Evolutionary conservation across 2,329 filamentous ascomycete genomes (phyloP).

Genomic region (Neopestalotiopsis clavispora): DNA sequence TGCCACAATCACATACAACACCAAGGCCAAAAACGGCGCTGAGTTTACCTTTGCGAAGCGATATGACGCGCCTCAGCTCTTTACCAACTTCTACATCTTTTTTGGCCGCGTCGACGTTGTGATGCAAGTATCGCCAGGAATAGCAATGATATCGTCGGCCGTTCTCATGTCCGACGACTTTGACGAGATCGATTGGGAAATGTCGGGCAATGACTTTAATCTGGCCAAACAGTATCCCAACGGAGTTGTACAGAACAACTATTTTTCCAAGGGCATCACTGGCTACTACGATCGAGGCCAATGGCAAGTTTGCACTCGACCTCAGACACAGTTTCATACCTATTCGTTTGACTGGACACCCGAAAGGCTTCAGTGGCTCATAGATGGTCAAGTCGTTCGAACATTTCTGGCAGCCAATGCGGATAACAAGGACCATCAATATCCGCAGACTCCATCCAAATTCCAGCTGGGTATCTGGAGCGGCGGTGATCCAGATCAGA

Average conservation of each 20-base stretch:
- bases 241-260: conserved; percentile 32
- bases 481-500: conserved; percentile 34
- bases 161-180: conserved; percentile 36
- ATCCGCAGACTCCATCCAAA: conserved; percentile 37
- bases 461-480: conserved; percentile 37
- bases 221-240: conserved; percentile 34
- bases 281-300: conserved; percentile 10
- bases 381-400: conserved; percentile 34
- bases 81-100: conserved; percentile 38
- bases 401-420: conserved; percentile 29
- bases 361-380: conserved; percentile 32
- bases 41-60: conserved; percentile 34
- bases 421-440: conserved; percentile 23
- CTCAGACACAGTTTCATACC: conserved; percentile 35
- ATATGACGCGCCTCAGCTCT: conserved; percentile 35
- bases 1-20: conserved; percentile 32
- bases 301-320: conserved; percentile 22
- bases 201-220: conserved; percentile 36
- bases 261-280: conserved; percentile 34
- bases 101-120: conserved; percentile 37
- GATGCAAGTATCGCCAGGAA: conserved; percentile 36
- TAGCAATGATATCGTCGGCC: conserved; percentile 34
- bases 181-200: conserved; percentile 38
- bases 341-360: conserved; percentile 40
- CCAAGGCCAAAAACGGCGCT: conserved; percentile 27